Evolutionary conservation across 441 rosid species (phyloP), one percentile per base, ranked within the genome.

Genomic region (Melastoma candidum): DNA sequence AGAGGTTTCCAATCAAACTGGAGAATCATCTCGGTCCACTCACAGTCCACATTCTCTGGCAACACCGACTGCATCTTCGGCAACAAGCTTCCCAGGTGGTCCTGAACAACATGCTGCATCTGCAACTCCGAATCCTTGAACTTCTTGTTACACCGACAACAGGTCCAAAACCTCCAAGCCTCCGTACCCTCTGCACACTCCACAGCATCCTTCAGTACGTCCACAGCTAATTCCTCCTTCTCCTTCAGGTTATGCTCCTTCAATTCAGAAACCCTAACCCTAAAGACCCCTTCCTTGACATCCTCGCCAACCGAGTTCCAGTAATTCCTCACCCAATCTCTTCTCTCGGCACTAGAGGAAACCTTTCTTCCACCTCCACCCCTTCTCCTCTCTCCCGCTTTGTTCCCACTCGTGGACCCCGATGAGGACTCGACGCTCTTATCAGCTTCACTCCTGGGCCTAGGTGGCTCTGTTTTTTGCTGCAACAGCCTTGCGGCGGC

Each of bases 401-500:
- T 81, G 54, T 68, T 80, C 24, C 78, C 94, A 44, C 55, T 71
- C 12, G 71, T 54, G 12, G 44, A 49, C 11, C 36, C 74, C 2
- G 64, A 54, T 10, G 57, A 57, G 14, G 63, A 51, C 69, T 80
- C 88, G 32, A 67, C 61, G 44, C 77, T 84, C 54, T 71, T 77
- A 44, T 72, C 77, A 58, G 53, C 81, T 51, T 70, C 80, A 39
- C 27, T 64, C 44, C 61, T 72, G 12, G 61, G 52, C 17, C 55
- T 58, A 29, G 79, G 65, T 7, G 66, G 60, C 65, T 87, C 95
- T 0, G 87, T 69, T 62, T 77, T 85, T 80, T 83, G 96, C 81
- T 88, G 98, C 75, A 78, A 47, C 61, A 88, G 65, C 65, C 83
- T 78, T 39, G 83, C 92, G n/a, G 98, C 98, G 49, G 95, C 95